phyloP scores from a whole-genome alignment of 176 grass and related monocot genomes.

The Paspalum vaginatum region DNA sequence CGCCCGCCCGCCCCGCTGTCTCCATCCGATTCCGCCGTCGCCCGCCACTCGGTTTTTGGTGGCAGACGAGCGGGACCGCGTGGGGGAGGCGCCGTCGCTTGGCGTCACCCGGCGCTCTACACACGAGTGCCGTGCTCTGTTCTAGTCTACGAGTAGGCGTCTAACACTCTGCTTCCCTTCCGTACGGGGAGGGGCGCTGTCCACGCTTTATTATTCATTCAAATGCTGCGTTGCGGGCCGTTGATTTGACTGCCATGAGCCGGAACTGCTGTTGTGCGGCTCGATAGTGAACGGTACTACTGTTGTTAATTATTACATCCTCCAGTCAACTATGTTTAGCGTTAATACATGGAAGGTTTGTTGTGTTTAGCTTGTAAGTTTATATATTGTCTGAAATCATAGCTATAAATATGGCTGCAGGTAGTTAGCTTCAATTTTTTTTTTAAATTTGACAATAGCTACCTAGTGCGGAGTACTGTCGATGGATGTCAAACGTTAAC shows the following conservation, averaged over 20 bases:
- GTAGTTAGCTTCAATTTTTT: too few relatives aligned
- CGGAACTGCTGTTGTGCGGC: neutral
- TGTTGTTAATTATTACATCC: too few relatives aligned
- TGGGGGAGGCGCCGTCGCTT: constrained; percentile 1
- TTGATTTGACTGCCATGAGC: neutral
- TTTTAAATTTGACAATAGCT: too few relatives aligned
- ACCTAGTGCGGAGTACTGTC: too few relatives aligned
- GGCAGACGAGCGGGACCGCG: neutral
- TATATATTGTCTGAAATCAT: too few relatives aligned
- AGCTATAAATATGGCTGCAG: too few relatives aligned
- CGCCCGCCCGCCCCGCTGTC: neutral
- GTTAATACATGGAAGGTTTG: too few relatives aligned
- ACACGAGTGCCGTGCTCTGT: neutral
- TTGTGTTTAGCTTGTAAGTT: too few relatives aligned
- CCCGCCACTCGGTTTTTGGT: neutral
- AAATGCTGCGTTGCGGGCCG: neutral
- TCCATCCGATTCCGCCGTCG: neutral
- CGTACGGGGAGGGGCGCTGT: constrained; percentile 7
- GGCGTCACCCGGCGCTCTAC: constrained; percentile 27
- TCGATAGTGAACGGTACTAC: too few relatives aligned
- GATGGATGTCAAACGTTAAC: too few relatives aligned
- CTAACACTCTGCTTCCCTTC: neutral
- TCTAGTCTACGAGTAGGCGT: neutral
- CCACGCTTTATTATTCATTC: neutral
- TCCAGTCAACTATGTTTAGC: too few relatives aligned